Base-by-base conservation (phyloP, 352 stramenopile genomes). In the Pythium utonaiense region DNA sequence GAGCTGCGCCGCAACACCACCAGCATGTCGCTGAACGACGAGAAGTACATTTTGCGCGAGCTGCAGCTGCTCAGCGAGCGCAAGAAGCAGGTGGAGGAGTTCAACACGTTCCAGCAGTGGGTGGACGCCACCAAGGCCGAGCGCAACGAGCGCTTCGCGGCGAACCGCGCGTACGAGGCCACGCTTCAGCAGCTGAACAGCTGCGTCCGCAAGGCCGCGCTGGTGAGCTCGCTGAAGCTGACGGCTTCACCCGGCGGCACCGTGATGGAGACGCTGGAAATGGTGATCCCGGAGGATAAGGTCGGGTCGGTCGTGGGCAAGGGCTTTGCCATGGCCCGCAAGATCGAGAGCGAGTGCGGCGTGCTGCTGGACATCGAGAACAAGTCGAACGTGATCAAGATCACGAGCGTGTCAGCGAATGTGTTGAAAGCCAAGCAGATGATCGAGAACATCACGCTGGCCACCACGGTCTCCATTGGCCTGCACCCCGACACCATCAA, bases 401-500 rank as follows among this genome's bases (percentile, higher is more conserved):
- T 88, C 57, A 89, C 73, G n/a, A 86, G 83, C 56, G 66, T 77
- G 8, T 50, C 62, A 6, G 66, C 71, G 25, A 76, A 90, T 31
- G 67, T 73, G 14, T 40, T 57, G 8, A 33, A 59, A 1, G 78
- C 83, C 25, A 78, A 80, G 50, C 67, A 64, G 1, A 66, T 69
- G 21, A 79, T 93, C 42, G 80, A 93, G 49, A 79, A 86, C 61
- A 85, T 93, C 47, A 78, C 79, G 53, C 67, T 90, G 0, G 83
- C 83, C 3, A 84, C 74, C 9, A 80, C 64, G 30, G 75, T 90
- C 45, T 73, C 75, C 27, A 77, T 93, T n/a, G 83, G 80, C 13
- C 66, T 93, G 19, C 83, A 90, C 62, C 83, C 83, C 1, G 80
- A 93, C 42, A 85, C 80, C 21, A 70, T 93, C 44, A 89, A 91